Conservation (phyloP, 2,329 filamentous ascomycete species). For the Leptographium flavum region DNA sequence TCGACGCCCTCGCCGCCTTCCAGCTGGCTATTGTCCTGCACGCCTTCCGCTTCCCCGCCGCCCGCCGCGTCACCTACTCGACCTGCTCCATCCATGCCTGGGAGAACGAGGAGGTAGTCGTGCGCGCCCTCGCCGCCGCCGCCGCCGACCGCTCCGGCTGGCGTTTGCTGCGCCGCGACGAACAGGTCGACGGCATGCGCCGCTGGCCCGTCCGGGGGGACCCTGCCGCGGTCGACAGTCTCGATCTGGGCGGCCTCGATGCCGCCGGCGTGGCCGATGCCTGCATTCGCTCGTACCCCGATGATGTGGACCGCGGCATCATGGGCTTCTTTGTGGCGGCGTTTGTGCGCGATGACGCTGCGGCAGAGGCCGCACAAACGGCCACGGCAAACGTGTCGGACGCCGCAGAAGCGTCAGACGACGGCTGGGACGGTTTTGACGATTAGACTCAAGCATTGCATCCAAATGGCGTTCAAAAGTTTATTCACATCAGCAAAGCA, state of each 20-base stretch:
- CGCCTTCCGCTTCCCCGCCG: slow-evolving; percentile 67
- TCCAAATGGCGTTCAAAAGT: too few relatives aligned
- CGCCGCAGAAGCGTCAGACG: too few relatives aligned
- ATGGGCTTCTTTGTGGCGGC: slow-evolving; percentile 96
- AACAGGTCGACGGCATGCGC: slow-evolving; percentile 64
- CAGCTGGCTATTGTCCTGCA: slow-evolving; percentile 73
- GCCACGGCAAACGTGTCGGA: slow-evolving; percentile 1
- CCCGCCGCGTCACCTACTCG: slow-evolving; percentile 71
- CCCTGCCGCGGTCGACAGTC: slow-evolving; percentile 15
- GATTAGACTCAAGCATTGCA: slow-evolving; percentile 5
- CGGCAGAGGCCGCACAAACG: neutral
- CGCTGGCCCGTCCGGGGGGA: slow-evolving; percentile 59
- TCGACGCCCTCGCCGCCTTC: slow-evolving; percentile 63
- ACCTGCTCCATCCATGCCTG: slow-evolving; percentile 80
- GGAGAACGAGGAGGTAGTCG: slow-evolving; percentile 81
- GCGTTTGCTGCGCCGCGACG: slow-evolving; percentile 55
- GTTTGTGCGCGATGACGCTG: slow-evolving; percentile 48
- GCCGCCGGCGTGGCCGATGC: slow-evolving; percentile 43
- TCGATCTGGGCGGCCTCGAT: neutral
- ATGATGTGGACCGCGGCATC: slow-evolving; percentile 58
- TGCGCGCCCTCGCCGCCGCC: slow-evolving; percentile 52
- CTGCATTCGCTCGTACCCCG: slow-evolving; percentile 71
- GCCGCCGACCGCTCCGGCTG: slow-evolving; percentile 57
- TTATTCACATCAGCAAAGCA: neutral
- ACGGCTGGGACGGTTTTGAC: slow-evolving; percentile 12